phyloP scores from a whole-genome alignment of 2,329 filamentous ascomycete species.

The Scopulariopsis brevicaulis region DNA sequence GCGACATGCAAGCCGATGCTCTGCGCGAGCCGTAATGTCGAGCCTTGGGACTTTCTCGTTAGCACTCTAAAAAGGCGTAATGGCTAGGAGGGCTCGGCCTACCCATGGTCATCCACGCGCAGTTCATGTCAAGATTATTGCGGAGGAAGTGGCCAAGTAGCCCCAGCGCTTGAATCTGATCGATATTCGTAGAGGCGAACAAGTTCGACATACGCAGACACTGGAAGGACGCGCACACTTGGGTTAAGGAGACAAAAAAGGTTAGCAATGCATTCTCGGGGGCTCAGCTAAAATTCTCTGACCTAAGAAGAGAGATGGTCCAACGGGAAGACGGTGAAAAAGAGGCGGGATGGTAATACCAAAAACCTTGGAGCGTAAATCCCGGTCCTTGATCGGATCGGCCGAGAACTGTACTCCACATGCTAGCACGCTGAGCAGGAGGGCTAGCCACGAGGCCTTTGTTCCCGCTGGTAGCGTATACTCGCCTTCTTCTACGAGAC shows the following conservation, averaged over 20 bases:
- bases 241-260: background rate
- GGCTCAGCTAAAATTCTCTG: no score
- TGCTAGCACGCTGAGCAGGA: background rate
- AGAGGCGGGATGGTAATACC: background rate
- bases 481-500: background rate
- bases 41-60: background rate
- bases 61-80: background rate
- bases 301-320: no score
- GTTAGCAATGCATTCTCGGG: background rate
- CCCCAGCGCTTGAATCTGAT: constrained; percentile 2
- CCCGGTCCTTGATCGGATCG: constrained; percentile 2
- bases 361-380: constrained; percentile 3
- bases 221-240: constrained; percentile 2
- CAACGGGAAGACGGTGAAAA: background rate
- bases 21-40: constrained; percentile 1
- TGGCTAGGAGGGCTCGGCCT: background rate
- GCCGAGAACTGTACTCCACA: constrained; percentile 3
- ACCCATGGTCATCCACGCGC: constrained; percentile 3
- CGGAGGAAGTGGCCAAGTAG: constrained; percentile 2
- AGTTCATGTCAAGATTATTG: constrained; percentile 4
- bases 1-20: constrained; percentile 2
- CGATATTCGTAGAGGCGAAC: background rate
- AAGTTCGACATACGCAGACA: constrained; percentile 2
- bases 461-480: background rate
- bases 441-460: background rate